Evolutionary conservation across 2,329 filamentous ascomycete species (phyloP).

Genomic region (Colletotrichum paranaense): DNA sequence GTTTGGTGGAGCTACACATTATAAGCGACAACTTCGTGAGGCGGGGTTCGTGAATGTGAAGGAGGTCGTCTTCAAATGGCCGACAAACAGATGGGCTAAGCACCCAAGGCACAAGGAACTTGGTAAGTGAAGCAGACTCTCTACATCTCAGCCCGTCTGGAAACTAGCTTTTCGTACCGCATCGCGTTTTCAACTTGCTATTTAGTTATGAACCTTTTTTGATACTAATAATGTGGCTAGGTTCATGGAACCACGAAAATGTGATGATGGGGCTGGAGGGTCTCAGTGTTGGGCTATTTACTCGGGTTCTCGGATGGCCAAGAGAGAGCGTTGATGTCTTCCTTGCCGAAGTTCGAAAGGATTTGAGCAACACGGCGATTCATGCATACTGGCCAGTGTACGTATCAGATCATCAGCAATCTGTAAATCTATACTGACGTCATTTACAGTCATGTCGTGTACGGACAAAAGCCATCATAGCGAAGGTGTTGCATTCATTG

Average conservation of each 20-base stretch:
- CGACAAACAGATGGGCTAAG: constrained; percentile 59
- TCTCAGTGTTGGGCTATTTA: constrained; percentile 42
- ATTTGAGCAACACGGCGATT: constrained; percentile 39
- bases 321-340: constrained; percentile 39
- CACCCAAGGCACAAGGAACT: constrained; percentile 59
- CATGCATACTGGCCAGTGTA: constrained; percentile 39
- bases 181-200: background rate
- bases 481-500: background rate
- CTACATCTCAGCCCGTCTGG: too few relatives aligned
- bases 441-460: constrained; percentile 18
- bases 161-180: background rate
- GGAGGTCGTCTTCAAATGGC: constrained; percentile 57
- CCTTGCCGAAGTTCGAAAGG: constrained; percentile 40
- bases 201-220: too few relatives aligned
- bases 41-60: constrained; percentile 62
- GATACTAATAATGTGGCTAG: constrained; percentile 13
- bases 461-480: constrained; percentile 25
- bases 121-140: constrained; percentile 39
- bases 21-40: constrained; percentile 53
- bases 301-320: constrained; percentile 41
- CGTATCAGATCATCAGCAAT: background rate
- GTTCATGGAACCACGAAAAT: constrained; percentile 38
- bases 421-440: background rate
- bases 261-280: constrained; percentile 40
- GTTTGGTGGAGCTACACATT: constrained; percentile 41